Conservation (phyloP, 176 grass and related monocot species). For the Oryza australiensis region DNA sequence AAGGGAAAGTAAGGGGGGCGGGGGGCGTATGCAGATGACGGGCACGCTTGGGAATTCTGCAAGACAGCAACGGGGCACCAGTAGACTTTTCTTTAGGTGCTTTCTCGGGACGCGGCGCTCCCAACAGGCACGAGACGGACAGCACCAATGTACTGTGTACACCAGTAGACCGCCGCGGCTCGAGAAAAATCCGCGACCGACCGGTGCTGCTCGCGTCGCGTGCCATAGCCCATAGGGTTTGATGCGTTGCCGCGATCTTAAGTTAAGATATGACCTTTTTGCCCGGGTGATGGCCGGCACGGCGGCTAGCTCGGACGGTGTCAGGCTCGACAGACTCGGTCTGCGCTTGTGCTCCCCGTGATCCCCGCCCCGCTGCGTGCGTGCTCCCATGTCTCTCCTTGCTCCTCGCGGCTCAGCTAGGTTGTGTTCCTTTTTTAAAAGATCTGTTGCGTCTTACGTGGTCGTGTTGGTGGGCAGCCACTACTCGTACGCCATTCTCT, state of each 20-base stretch:
- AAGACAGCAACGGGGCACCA: background rate
- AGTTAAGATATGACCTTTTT: background rate
- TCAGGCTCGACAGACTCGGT: background rate
- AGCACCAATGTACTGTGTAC: no score
- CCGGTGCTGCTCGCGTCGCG: background rate
- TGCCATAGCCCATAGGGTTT: background rate
- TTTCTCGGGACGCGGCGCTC: background rate
- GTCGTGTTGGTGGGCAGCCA: background rate
- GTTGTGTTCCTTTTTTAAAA: background rate
- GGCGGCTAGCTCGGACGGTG: background rate
- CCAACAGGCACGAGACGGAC: no score
- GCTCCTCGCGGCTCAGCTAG: background rate
- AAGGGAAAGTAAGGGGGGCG: background rate
- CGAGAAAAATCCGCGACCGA: background rate
- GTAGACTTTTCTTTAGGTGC: background rate
- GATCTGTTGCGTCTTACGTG: no score
- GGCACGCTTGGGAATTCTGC: background rate
- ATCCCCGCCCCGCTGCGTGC: background rate
- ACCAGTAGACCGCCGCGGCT: no score
- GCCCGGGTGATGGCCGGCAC: conserved; percentile 4
- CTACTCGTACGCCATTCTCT: background rate
- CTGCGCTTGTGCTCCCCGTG: background rate
- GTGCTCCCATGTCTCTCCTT: background rate
- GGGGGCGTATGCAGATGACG: background rate
- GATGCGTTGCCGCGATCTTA: background rate